Percentiles rank a stretch among this genome's conserved stretches.
Conservation (phyloP, 2,329 filamentous ascomycete species). For the Chrysoporthe puriensis region DNA sequence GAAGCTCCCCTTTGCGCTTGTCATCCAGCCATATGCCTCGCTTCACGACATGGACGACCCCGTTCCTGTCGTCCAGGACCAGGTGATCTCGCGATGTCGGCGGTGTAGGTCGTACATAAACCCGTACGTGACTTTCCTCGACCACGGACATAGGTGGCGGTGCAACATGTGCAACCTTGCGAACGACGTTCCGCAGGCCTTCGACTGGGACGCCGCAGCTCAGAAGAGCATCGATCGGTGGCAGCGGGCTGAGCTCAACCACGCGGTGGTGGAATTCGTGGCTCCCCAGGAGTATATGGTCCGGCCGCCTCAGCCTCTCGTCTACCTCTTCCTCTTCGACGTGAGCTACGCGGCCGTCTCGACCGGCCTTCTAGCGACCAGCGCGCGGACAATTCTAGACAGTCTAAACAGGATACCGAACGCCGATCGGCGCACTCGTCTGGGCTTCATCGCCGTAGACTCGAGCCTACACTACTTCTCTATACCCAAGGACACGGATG, state of each 20-base stretch:
- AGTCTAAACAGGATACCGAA: constrained; percentile 98
- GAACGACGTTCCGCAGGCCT: constrained; percentile 98
- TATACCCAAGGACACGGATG: constrained; percentile 84
- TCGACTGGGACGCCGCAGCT: constrained; percentile 93
- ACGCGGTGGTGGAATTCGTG: constrained; percentile 96
- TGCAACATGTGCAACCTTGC: constrained; percentile 99
- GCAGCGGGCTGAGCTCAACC: constrained; percentile 90
- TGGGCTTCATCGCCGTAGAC: constrained; percentile 96
- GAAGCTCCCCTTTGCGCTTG: constrained; percentile 89
- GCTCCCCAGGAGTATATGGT: constrained; percentile 99
- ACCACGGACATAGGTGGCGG: constrained; percentile 96
- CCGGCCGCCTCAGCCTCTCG: constrained; percentile 89
- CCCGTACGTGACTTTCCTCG: constrained; percentile 93
- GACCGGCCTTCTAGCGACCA: constrained; percentile 88
- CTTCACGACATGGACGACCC: constrained; percentile 92
- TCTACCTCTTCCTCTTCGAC: constrained; percentile 94
- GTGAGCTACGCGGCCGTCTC: constrained; percentile 90
- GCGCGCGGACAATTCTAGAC: constrained; percentile 90
- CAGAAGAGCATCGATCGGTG: constrained; percentile 92
- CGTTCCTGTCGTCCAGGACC: constrained; percentile 90
- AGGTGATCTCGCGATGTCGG: constrained; percentile 95
- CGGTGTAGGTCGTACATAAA: constrained; percentile 98
- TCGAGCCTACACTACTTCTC: constrained; percentile 95
- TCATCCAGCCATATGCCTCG: constrained; percentile 93
- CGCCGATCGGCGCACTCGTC: constrained; percentile 85